Evolutionary conservation across 169 alveolate genomes (phyloP).

Genomic region (Plasmodium billcollinsi): DNA sequence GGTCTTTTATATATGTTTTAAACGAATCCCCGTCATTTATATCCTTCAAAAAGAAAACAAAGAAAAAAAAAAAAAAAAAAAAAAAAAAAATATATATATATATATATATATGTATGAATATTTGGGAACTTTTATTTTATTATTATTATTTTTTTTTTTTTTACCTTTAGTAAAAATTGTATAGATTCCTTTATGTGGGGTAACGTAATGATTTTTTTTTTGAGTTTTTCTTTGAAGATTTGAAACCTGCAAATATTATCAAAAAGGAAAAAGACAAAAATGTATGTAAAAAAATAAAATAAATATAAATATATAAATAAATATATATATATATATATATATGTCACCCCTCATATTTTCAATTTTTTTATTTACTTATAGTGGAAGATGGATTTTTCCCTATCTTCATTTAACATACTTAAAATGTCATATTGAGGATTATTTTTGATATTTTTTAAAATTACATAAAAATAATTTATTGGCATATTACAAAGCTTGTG

Average conservation of each 20-base stretch:
- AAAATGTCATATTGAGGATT: slow-evolving; percentile 34
- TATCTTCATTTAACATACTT: slow-evolving; percentile 38
- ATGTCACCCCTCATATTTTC: neutral
- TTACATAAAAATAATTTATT: slow-evolving; percentile 44
- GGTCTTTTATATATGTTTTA: slow-evolving; percentile 11
- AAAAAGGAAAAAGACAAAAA: neutral
- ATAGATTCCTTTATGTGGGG: slow-evolving; percentile 30
- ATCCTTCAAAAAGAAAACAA: slow-evolving; percentile 19
- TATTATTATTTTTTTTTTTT: neutral
- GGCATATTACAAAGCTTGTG: slow-evolving; percentile 62
- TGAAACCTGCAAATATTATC: slow-evolving; percentile 21
- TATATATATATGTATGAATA: neutral
- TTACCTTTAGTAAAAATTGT: slow-evolving; percentile 26
- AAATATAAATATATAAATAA: too few species aligned
- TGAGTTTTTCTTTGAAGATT: slow-evolving; percentile 27
- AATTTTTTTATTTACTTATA: slow-evolving; percentile 20
- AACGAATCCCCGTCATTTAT: slow-evolving; percentile 13
- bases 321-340: neutral
- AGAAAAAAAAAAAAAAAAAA: too few species aligned
- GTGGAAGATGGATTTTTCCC: slow-evolving; percentile 56
- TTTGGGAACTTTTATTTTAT: neutral
- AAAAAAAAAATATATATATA: too few species aligned
- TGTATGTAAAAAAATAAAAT: neutral
- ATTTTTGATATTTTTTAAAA: slow-evolving; percentile 22
- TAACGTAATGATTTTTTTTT: slow-evolving; percentile 21